These are phyloP conservation scores for Whalleya microplaca DNA, from an alignment of 2,329 filamentous ascomycete species.

Conservation along the genomic window DNA sequence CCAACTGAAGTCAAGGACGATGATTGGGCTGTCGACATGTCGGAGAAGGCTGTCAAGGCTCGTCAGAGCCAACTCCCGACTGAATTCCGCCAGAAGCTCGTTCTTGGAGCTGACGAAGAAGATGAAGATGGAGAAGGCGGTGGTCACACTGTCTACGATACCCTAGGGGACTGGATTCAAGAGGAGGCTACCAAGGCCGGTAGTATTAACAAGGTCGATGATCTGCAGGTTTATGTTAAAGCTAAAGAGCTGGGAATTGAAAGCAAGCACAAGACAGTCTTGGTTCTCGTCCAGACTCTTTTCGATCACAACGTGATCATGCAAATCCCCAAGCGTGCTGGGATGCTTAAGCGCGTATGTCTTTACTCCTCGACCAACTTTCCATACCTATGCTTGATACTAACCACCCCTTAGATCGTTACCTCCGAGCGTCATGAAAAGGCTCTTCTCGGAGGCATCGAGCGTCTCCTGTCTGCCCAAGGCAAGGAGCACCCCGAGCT, in stretches of 20 bases:
- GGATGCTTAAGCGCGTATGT: conserved; percentile 84
- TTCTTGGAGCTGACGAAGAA: conserved; percentile 77
- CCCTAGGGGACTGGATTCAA: conserved; percentile 91
- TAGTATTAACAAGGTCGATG: conserved; percentile 77
- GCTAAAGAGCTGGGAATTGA: conserved; percentile 96
- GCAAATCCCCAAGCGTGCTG: conserved; percentile 82
- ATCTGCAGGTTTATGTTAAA: conserved; percentile 93
- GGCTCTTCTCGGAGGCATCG: conserved; percentile 90
- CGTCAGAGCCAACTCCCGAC: conserved; percentile 91
- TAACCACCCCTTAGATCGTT: conserved; percentile 63
- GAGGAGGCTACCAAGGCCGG: conserved; percentile 72
- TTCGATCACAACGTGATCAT: conserved; percentile 89
- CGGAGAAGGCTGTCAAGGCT: conserved; percentile 90
- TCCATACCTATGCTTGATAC: conserved; percentile 15
- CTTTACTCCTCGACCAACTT: background rate
- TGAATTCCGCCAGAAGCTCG: conserved; percentile 91
- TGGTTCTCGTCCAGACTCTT: conserved; percentile 89
- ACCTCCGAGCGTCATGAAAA: conserved; percentile 94
- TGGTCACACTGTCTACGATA: conserved; percentile 80
- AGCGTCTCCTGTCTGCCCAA: conserved; percentile 78
- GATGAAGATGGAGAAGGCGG: conserved; percentile 80
- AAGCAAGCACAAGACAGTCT: conserved; percentile 87
- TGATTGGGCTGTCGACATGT: conserved; percentile 96
- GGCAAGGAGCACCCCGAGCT: conserved; percentile 81
- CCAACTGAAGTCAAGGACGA: conserved; percentile 76